Base-by-base conservation (phyloP, 371 early-diverging fungal genomes). In the Conidiobolus incongruus region DNA sequence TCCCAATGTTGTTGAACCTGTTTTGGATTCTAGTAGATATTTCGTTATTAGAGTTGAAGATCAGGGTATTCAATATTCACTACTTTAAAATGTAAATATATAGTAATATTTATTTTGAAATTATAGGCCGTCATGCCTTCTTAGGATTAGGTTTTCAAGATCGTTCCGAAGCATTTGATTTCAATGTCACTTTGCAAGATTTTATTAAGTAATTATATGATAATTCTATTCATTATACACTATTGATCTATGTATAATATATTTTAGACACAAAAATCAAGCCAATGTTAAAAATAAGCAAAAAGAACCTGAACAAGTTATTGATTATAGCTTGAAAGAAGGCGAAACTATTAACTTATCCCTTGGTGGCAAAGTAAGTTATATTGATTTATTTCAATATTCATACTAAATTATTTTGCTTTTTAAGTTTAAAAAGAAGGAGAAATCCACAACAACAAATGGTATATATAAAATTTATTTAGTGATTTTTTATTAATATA, bases 61-160 rank as follows among this genome's bases (percentile, higher is more conserved):
- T 56, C 68, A 63, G 52, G 82, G 75, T 68, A 55, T 36, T 44
- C 26, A 2, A 11, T 47, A 4, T 7, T n/a, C n/a, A n/a, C n/a
- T n/a, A n/a, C n/a, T n/a, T 23, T 30, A 15, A 11, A 20, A 23
- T 21, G 12, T 20, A 7, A 4, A 31, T 2, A 5, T 17, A 28
- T 35, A 40, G 19, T n/a, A n/a, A 34, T 52, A 31, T 17, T 17
- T 4, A 2, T 26, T 11, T 26, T 13, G 16, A 15, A 21, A 5
- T 47, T 16, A 38, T 46, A 64, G 68, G 74, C n/a, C 68, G 73
- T 16, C 81, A 82, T 55, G 88, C 89, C 11, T 87, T 76, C 57
- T 63, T 88, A 46, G 92, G 92, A 8, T 58, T 91, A 49, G 92
- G 92, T 2, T 87, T 91, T 51, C 63, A 69, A 37, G 92, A 91